Evolutionary conservation across 805 yeast species (phyloP), one percentile per base, ranked within the genome.

Genomic region (Barnettozyma vustinii): DNA sequence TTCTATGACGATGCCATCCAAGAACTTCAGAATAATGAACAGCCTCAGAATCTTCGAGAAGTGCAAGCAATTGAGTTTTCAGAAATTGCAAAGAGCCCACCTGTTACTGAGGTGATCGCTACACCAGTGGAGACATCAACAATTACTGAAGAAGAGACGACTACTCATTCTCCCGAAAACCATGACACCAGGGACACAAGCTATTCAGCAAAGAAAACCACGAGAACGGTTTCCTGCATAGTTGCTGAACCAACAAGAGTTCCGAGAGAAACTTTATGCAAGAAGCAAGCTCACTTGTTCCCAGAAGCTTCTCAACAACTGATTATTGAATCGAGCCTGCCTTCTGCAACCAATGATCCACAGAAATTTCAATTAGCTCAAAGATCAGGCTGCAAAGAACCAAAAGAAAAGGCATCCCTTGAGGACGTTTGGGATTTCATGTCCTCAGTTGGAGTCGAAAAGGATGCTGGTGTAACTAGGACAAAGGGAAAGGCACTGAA

Each of bases 341-440:
- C 10, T 5, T 39, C 21, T 8, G 4, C 15, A 5, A 36, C 39
- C 9, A 4, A 10, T 4, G 39, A 36, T 4, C 23, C 21, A 2
- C 23, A 9, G 15, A 32, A 43, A n/a, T 13, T 44, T 10, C 32
- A 44, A 15, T 9, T 2, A 39, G 18, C 10, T 13, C 13, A 39
- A 20, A 39, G 27, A 35, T 18, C 40, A 8, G 40, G 19, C n/a
- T 37, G 40, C 26, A 19, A 33, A 33, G 37, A 33, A 62, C 30
- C 30, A 6, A 26, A 26, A 12, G 30, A 9, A 10, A 26, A 12
- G 12, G 12, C 9, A 26, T 10, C 25, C 7, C 13, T 13, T 4
- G 33, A 12, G 16, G 16, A 61, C 45, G 48, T 57, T 37, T 61
- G 65, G 65, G 62, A 57, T 39, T 51, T 61, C 35, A 54, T 47